phyloP scores from a whole-genome alignment of 2,329 filamentous ascomycete species.

The Epicoccum sorghinum region DNA sequence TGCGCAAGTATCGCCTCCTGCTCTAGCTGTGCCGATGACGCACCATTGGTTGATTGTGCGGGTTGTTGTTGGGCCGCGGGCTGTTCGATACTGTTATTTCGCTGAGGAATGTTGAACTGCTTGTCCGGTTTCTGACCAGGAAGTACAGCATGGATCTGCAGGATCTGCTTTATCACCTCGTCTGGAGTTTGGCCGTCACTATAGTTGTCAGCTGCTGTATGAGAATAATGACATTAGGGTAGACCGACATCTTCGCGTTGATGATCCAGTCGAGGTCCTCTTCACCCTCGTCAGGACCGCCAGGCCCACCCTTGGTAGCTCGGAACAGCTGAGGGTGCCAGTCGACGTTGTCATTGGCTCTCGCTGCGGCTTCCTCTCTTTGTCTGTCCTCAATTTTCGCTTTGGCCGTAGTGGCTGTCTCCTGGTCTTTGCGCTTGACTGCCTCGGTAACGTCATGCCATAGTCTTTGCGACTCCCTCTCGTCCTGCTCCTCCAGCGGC shows the following conservation, averaged over 20 bases:
- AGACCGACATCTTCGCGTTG: slow-evolving; percentile 76
- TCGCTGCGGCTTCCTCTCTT: slow-evolving; percentile 81
- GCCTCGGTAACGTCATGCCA: slow-evolving; percentile 85
- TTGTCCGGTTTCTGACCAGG: slow-evolving; percentile 70
- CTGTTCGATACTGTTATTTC: slow-evolving; percentile 36
- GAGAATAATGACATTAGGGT: neutral
- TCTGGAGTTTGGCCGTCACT: slow-evolving; percentile 68
- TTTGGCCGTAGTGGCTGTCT: slow-evolving; percentile 90
- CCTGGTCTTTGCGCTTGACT: slow-evolving; percentile 84
- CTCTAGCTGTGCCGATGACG: slow-evolving; percentile 7
- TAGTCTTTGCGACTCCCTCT: slow-evolving; percentile 85
- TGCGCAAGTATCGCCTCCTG: slow-evolving; percentile 6
- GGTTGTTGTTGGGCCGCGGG: neutral
- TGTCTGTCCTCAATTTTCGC: slow-evolving; percentile 94
- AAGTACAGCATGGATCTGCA: slow-evolving; percentile 84
- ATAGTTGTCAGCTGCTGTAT: neutral
- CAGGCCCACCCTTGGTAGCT: slow-evolving; percentile 71
- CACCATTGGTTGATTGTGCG: slow-evolving; percentile 13
- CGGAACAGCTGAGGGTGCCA: slow-evolving; percentile 91
- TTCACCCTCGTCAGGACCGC: slow-evolving; percentile 77
- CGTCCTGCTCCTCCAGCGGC: slow-evolving; percentile 83
- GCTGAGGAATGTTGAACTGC: slow-evolving; percentile 63
- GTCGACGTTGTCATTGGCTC: slow-evolving; percentile 78
- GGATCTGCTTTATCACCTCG: slow-evolving; percentile 79
- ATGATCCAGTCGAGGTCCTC: slow-evolving; percentile 96